Percentiles rank a stretch among this genome's conserved stretches.
These are phyloP conservation scores for Malus sieversii DNA, from an alignment of 306 rosid genomes.

Conservation along the genomic window DNA sequence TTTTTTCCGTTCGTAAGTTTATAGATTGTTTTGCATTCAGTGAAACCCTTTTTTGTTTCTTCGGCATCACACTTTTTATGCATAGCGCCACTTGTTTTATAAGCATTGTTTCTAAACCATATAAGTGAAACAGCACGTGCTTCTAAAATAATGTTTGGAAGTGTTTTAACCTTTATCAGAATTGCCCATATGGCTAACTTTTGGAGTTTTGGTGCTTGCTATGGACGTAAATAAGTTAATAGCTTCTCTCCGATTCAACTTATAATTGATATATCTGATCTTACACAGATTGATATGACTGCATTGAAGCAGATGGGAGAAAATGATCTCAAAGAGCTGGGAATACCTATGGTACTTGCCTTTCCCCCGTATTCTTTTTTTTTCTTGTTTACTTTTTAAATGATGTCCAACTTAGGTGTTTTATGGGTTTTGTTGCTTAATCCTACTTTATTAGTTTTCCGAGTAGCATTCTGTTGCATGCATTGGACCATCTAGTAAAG, in stretches of 20 bases:
- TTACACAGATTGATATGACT: conserved; percentile 79
- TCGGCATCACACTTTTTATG: not conserved
- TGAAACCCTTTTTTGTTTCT: not conserved
- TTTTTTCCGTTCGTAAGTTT: not conserved
- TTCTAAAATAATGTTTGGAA: not conserved
- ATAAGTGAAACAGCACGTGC: not conserved
- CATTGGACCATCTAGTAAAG: not conserved
- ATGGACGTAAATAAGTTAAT: not conserved
- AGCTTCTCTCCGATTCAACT: not conserved
- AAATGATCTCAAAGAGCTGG: conserved; percentile 90
- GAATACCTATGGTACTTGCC: conserved; percentile 83
- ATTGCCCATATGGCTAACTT: not conserved
- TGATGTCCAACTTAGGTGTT: not conserved
- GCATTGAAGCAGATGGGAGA: conserved; percentile 96
- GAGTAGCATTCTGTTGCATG: not conserved
- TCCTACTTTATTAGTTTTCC: not conserved
- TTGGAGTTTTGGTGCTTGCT: not conserved
- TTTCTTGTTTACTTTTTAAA: not conserved
- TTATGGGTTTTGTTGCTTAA: not conserved
- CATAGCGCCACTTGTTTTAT: not conserved
- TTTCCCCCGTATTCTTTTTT: conserved; percentile 3
- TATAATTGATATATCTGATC: conserved; percentile 4
- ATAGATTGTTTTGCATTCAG: not conserved
- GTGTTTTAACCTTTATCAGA: not conserved
- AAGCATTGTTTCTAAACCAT: not conserved